Conservation (phyloP, 1,139 yeast genomes). For the Suhomyces wounanorum region DNA sequence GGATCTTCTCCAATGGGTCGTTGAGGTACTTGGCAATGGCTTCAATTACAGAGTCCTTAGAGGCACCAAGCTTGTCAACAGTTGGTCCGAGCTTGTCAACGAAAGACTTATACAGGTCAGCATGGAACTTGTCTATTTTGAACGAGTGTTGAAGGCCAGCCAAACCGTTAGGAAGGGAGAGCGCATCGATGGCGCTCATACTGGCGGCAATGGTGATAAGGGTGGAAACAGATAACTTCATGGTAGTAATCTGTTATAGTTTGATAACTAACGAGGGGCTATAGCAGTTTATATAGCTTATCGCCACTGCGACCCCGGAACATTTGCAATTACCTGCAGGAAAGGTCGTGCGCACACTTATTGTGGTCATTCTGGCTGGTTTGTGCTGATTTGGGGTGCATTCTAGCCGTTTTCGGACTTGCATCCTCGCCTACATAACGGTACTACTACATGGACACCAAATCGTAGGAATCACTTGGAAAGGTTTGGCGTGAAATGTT, state of each 20-base stretch:
- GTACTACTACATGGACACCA: not conserved
- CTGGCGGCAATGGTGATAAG: constrained; percentile 29
- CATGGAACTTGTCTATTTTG: constrained; percentile 21
- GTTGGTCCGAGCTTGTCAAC: constrained; percentile 21
- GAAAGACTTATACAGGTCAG: constrained; percentile 19
- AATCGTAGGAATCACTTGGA: not conserved
- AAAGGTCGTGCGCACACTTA: constrained; percentile 1
- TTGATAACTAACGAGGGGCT: not conserved
- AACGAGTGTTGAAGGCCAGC: constrained; percentile 32
- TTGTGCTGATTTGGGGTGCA: not conserved
- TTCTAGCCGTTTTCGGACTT: constrained; percentile 1
- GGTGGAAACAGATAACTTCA: constrained; percentile 33
- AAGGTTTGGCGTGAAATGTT: not conserved
- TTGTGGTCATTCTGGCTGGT: constrained; percentile 3
- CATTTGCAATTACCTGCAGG: not conserved
- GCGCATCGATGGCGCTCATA: constrained; percentile 29
- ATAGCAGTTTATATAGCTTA: not conserved
- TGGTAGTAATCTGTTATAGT: constrained; percentile 10
- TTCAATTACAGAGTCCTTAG: constrained; percentile 27
- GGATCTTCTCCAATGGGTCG: constrained; percentile 48
- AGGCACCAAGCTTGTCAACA: constrained; percentile 19
- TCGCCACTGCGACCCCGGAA: not conserved
- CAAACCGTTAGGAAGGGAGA: constrained; percentile 34
- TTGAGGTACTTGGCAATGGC: constrained; percentile 43
- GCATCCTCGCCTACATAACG: not conserved